A percentile compares a stretch with the other conserved stretches of the same genome.
Conservation (phyloP, 2,329 filamentous ascomycete species). For the Furcasterigmium sp. region DNA sequence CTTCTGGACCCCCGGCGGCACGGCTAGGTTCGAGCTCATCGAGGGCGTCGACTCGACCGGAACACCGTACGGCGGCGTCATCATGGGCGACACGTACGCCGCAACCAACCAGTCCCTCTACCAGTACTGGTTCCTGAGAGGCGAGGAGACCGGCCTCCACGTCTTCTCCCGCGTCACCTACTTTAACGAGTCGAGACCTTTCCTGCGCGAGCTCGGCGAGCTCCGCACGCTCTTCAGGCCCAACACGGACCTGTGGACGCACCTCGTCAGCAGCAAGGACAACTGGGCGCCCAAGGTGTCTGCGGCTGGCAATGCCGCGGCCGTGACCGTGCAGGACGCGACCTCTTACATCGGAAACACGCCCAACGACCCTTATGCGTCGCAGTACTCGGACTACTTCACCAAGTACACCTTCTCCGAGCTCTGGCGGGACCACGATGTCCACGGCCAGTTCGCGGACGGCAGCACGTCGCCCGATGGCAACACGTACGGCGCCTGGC, state of each 20-base stretch:
- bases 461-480: constrained; percentile 38
- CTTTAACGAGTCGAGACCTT: constrained; percentile 49
- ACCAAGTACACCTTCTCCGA: constrained; percentile 62
- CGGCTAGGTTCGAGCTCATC: constrained; percentile 38
- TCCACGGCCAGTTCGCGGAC: constrained; percentile 44
- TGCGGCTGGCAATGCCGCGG: constrained; percentile 33
- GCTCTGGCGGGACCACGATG: constrained; percentile 51
- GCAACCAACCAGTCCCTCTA: constrained; percentile 54
- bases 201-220: constrained; percentile 54
- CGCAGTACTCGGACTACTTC: constrained; percentile 54
- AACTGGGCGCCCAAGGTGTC: constrained; percentile 40
- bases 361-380: constrained; percentile 48
- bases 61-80: constrained; percentile 50
- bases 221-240: constrained; percentile 57
- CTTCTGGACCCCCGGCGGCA: constrained; percentile 52
- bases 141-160: constrained; percentile 58
- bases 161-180: constrained; percentile 57
- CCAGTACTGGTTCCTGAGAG: constrained; percentile 61
- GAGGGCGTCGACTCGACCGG: constrained; percentile 41
- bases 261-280: constrained; percentile 51
- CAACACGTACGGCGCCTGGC: constrained; percentile 53
- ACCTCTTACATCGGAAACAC: constrained; percentile 56
- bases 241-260: constrained; percentile 55
- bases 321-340: constrained; percentile 55
- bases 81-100: constrained; percentile 54